Base-by-base conservation (phyloP, 768 basidiomycete genomes). In the Saitozyma podzolica region DNA sequence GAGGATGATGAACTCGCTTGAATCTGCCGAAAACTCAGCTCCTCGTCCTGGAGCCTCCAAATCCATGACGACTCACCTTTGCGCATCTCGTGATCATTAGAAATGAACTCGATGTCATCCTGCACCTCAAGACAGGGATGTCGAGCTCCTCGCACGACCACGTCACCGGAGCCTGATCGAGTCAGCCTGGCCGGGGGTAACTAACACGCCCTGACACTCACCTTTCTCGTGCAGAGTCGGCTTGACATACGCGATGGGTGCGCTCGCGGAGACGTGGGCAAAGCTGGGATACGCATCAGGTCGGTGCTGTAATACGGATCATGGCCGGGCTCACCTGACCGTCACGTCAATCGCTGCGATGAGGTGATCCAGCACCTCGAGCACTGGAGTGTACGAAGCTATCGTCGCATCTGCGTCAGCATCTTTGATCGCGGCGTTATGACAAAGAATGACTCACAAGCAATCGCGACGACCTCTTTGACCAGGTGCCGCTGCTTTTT, bases 41-140 rank as follows among this genome's bases (percentile, higher is more conserved):
- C 14, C 17, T 48, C 14, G 14, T 14, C 47, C 47, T 19, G 47
- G 14, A 48, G 47, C 29, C 29, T 29, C 29, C 2, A 2, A 29
- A 2, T 5, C 2, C 5, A 29, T 29, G 29, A 29, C 40, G 56
- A 43, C 81, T 58, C 67, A 86, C 90, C 87, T 82, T 92, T 92
- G 52, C 89, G 85, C 91, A 98, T 92, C 76, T 93, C 88, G 42
- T 96, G 87, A 72, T 98, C 91, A 74, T 98, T 99, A 1, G 94
- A 84, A 69, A 99, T 98, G 78, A 98, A 98, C 71, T 85, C 88
- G 48, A 99, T 84, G 47, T 92, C 96, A 55, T 97, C 95, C 74
- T 97, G 93, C 6, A 95, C 89, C 78, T 99, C 96, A 17, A 99
- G 82, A 70, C 95, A 97, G 13, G 96, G 96, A 81, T 99, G 96